Conservation (phyloP, 106 monocot species). For the Acanthochlamys bracteata region DNA sequence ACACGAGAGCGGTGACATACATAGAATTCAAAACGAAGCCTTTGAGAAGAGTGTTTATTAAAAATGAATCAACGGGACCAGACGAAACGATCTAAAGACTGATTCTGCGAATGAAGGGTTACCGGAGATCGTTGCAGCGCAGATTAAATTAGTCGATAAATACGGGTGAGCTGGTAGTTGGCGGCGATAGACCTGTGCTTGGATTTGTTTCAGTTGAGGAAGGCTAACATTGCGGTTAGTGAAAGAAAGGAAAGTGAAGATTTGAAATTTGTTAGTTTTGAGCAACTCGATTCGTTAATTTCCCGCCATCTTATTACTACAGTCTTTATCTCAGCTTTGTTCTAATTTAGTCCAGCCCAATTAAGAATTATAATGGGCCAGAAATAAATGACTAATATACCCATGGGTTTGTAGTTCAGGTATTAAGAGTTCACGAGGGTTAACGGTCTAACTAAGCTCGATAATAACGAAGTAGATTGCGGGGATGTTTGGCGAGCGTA, state of each 20-base stretch:
- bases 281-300: too few species aligned
- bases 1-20: constrained; percentile 6
- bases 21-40: constrained; percentile 10
- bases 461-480: too few species aligned
- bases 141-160: constrained; percentile 29
- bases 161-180: constrained; percentile 30
- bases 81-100: constrained; percentile 26
- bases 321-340: too few species aligned
- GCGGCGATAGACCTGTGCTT: constrained; percentile 28
- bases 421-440: too few species aligned
- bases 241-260: neutral
- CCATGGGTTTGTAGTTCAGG: too few species aligned
- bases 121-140: constrained; percentile 18
- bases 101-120: constrained; percentile 23
- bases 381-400: too few species aligned
- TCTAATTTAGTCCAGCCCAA: too few species aligned
- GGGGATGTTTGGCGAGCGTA: too few species aligned
- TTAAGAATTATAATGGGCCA: too few species aligned
- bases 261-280: neutral
- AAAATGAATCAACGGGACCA: constrained; percentile 25
- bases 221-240: neutral
- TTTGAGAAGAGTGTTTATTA: constrained; percentile 29
- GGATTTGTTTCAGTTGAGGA: constrained; percentile 33
- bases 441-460: too few species aligned
- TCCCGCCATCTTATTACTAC: too few species aligned